Evolutionary conservation across 768 basidiomycete genomes (phyloP).

Genomic region (Lactarius sanguifluus): DNA sequence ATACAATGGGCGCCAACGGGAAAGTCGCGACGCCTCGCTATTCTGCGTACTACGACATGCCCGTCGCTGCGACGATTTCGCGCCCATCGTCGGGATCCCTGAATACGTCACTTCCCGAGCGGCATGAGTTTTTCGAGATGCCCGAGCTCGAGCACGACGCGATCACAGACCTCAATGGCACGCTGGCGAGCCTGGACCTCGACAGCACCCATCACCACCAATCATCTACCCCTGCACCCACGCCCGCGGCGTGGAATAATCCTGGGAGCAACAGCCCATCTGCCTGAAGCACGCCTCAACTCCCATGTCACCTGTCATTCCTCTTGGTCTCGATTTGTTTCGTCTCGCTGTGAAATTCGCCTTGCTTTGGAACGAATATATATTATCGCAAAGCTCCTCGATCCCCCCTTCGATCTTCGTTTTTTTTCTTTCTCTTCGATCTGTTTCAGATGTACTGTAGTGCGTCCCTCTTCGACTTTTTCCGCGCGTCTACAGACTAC

Average conservation of each 20-base stretch:
- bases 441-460: conserved; percentile 8
- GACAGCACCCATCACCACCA: conserved; percentile 38
- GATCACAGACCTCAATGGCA: conserved; percentile 73
- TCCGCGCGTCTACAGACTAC: conserved; percentile 19
- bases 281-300: conserved; percentile 7
- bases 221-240: conserved; percentile 10
- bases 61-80: conserved; percentile 33
- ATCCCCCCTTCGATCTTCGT: conserved; percentile 9
- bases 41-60: conserved; percentile 45
- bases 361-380: conserved; percentile 28
- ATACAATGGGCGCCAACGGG: conserved; percentile 42
- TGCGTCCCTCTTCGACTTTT: conserved; percentile 3
- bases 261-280: conserved; percentile 18
- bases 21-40: conserved; percentile 45
- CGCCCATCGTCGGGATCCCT: conserved; percentile 31
- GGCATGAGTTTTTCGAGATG: conserved; percentile 31
- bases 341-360: conserved; percentile 27
- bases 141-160: conserved; percentile 44
- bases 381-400: conserved; percentile 26
- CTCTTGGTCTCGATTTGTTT: conserved; percentile 23
- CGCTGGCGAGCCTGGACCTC: conserved; percentile 71
- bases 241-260: conserved; percentile 17
- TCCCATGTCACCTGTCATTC: conserved; percentile 16
- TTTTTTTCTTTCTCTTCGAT: conserved; percentile 1
- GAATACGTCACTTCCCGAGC: conserved; percentile 28